Conservation (phyloP, 129 eudicot species). For the Lactuca sativa region DNA sequence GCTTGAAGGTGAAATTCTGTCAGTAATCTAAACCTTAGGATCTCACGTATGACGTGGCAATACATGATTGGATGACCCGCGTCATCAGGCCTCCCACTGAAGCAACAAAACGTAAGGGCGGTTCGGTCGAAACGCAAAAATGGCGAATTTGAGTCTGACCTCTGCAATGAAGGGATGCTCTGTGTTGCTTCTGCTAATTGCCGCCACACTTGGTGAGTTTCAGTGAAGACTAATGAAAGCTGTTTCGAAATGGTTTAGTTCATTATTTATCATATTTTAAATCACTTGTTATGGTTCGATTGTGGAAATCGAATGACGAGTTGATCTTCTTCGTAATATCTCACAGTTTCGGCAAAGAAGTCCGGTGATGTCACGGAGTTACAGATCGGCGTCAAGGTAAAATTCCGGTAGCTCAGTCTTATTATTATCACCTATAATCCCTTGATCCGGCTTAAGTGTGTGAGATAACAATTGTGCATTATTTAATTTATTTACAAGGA, state of each 20-base stretch:
- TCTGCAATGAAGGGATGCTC: conserved; percentile 32
- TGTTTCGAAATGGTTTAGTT: background rate
- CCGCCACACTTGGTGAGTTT: conserved; percentile 46
- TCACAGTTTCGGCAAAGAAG: conserved; percentile 71
- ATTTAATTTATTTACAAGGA: background rate
- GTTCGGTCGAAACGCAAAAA: conserved; percentile 1
- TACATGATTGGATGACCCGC: conserved; percentile 29
- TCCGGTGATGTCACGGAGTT: conserved; percentile 74
- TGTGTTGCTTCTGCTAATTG: conserved; percentile 37
- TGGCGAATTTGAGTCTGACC: conserved; percentile 30
- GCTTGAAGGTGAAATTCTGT: background rate
- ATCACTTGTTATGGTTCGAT: conserved; percentile 12
- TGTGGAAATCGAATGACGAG: background rate
- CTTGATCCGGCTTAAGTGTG: background rate
- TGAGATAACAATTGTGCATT: background rate
- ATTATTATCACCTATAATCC: background rate
- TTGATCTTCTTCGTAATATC: conserved; percentile 14
- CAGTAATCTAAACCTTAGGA: background rate
- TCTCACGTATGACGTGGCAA: conserved; percentile 30
- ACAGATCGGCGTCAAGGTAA: conserved; percentile 98
- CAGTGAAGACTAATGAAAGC: background rate
- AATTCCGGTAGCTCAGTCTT: background rate
- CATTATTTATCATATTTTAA: background rate
- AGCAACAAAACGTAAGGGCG: conserved; percentile 9
- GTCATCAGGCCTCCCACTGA: conserved; percentile 32